Evolutionary conservation across 495 filamentous ascomycete genomes (phyloP).

Genomic region (Hypoxylon fuscum): DNA sequence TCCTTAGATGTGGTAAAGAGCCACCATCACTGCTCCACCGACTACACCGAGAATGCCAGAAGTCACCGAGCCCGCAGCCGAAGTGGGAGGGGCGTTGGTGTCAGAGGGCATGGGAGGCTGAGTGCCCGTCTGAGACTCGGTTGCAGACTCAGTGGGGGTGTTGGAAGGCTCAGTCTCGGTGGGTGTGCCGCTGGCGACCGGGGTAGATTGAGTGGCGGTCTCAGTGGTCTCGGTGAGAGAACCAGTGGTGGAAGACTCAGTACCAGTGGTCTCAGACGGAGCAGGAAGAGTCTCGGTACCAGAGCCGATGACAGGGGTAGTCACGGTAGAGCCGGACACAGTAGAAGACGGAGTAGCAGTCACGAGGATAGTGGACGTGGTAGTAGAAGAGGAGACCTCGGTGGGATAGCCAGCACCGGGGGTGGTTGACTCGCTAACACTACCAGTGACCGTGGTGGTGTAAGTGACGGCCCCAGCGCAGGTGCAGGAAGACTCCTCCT

Average conservation of each 20-base stretch:
- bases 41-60: conserved; percentile 45
- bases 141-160: conserved; percentile 25
- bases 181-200: conserved; percentile 15
- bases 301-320: conserved; percentile 4
- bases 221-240: conserved; percentile 6
- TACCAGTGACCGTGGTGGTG: conserved; percentile 30
- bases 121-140: conserved; percentile 22
- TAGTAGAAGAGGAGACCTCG: conserved; percentile 3
- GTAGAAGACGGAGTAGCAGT: conserved; percentile 32
- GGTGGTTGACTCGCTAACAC: conserved; percentile 25
- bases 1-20: conserved; percentile 38
- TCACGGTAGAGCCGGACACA: conserved; percentile 1
- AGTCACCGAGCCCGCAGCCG: conserved; percentile 23
- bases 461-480: conserved; percentile 25
- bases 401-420: conserved; percentile 8
- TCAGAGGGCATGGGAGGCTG: conserved; percentile 20
- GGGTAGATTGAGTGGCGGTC: neutral
- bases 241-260: conserved; percentile 7
- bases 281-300: conserved; percentile 6
- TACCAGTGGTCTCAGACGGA: conserved; percentile 10
- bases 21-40: conserved; percentile 41
- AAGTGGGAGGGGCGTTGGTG: conserved; percentile 32
- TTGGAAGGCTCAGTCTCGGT: conserved; percentile 25
- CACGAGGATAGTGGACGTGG: conserved; percentile 17
- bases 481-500: conserved; percentile 35